phyloP scores from a whole-genome alignment of 495 filamentous ascomycete species.

The Penicillium silybi region DNA sequence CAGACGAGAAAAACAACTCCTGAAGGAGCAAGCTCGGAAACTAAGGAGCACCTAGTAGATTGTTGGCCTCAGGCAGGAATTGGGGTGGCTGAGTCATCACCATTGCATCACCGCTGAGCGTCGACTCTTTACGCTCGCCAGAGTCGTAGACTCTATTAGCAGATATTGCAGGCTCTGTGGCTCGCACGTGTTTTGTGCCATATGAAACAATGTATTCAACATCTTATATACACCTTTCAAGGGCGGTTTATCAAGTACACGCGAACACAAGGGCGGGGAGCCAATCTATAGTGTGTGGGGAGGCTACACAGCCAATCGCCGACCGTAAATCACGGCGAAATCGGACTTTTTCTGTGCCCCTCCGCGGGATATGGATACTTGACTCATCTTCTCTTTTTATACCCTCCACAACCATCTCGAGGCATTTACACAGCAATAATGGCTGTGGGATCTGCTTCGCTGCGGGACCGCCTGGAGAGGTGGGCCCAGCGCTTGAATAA shows the following conservation, averaged over 20 bases:
- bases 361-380: conserved; percentile 9
- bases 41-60: background rate
- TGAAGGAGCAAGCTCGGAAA: background rate
- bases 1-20: conserved; percentile 4
- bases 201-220: no score
- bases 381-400: conserved; percentile 19
- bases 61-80: conserved; percentile 5
- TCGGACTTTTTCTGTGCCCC: conserved; percentile 25
- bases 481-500: conserved; percentile 48
- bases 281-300: conserved; percentile 7
- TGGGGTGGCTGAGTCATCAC: background rate
- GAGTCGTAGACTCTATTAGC: background rate
- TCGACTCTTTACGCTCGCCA: background rate
- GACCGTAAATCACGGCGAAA: conserved; percentile 17
- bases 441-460: conserved; percentile 32
- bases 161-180: background rate
- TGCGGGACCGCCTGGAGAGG: conserved; percentile 45
- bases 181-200: background rate
- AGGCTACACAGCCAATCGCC: conserved; percentile 16
- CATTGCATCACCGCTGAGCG: conserved; percentile 4
- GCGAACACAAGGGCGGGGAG: conserved; percentile 9
- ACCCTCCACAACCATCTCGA: conserved; percentile 2
- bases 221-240: background rate
- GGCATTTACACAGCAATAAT: conserved; percentile 28
- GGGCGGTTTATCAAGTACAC: background rate